These are phyloP conservation scores for Alternaria metachromatica DNA, from an alignment of 2,329 filamentous ascomycete species.

Conservation along the genomic window DNA sequence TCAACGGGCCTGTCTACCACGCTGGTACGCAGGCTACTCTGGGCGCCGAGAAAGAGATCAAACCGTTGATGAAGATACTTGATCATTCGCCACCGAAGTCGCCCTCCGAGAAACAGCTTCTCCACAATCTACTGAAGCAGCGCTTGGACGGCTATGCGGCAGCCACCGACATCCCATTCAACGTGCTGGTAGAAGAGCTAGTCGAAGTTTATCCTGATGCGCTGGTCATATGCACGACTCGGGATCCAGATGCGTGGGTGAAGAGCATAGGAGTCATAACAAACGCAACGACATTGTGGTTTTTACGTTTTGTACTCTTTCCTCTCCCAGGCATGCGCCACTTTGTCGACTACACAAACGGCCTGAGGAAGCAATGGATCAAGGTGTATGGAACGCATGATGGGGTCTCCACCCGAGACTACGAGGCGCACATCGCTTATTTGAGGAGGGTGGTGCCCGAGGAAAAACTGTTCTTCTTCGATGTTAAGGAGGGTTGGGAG, in stretches of 20 bases:
- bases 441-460: slow-evolving; percentile 25
- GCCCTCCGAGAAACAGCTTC: not conserved
- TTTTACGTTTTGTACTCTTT: slow-evolving; percentile 26
- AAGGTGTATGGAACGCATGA: slow-evolving; percentile 11
- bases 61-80: slow-evolving; percentile 34
- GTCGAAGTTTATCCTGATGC: slow-evolving; percentile 59
- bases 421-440: slow-evolving; percentile 18
- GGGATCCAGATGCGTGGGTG: slow-evolving; percentile 30
- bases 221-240: slow-evolving; percentile 51
- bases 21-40: slow-evolving; percentile 52
- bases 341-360: slow-evolving; percentile 23
- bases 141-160: slow-evolving; percentile 54
- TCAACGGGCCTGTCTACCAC: slow-evolving; percentile 59
- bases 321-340: slow-evolving; percentile 27
- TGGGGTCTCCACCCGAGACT: slow-evolving; percentile 5
- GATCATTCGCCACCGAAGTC: slow-evolving; percentile 16
- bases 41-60: slow-evolving; percentile 19
- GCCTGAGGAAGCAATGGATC: slow-evolving; percentile 18
- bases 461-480: slow-evolving; percentile 21
- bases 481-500: slow-evolving; percentile 31
- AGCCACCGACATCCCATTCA: slow-evolving; percentile 55
- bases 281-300: slow-evolving; percentile 18
- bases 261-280: slow-evolving; percentile 23
- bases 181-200: slow-evolving; percentile 54
- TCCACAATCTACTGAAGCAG: slow-evolving; percentile 37